These are phyloP conservation scores for Lagenaria siceraria DNA, from an alignment of 306 rosid species.

Conservation along the genomic window DNA sequence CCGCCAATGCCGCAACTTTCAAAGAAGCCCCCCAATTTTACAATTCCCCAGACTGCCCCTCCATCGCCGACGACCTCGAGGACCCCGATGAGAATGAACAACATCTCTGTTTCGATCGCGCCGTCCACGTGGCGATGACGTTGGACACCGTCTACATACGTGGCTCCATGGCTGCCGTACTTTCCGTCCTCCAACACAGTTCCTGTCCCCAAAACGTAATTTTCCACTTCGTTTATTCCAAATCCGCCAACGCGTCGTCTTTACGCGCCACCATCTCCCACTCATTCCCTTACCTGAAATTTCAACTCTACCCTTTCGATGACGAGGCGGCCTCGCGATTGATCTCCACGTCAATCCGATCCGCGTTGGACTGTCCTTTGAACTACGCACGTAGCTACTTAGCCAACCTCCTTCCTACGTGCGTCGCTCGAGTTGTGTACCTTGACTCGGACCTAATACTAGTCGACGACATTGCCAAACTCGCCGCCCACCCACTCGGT, in stretches of 20 bases:
- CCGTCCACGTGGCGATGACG: constrained; percentile 80
- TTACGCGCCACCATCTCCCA: constrained; percentile 37
- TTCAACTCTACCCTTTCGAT: constrained; percentile 52
- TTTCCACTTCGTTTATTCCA: constrained; percentile 61
- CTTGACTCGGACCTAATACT: constrained; percentile 77
- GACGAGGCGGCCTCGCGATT: constrained; percentile 40
- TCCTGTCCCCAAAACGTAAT: constrained; percentile 68
- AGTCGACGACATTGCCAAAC: constrained; percentile 69
- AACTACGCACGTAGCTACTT: constrained; percentile 81
- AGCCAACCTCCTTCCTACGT: constrained; percentile 40
- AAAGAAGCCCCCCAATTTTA: constrained; percentile 86
- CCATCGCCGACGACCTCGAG: constrained; percentile 18
- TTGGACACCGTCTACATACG: constrained; percentile 67
- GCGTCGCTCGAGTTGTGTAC: constrained; percentile 63
- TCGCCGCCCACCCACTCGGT: constrained; percentile 37
- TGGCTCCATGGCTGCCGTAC: constrained; percentile 85
- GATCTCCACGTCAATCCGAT: constrained; percentile 74
- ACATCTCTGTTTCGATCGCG: constrained; percentile 36
- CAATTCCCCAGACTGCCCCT: constrained; percentile 58
- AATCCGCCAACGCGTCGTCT: constrained; percentile 33
- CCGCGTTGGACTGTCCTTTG: constrained; percentile 79
- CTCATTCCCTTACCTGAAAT: constrained; percentile 72
- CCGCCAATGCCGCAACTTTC: constrained; percentile 14
- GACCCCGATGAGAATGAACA: constrained; percentile 6
- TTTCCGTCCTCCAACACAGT: constrained; percentile 71